These are phyloP conservation scores for Diplodia scrobiculata DNA, from an alignment of 2,329 filamentous ascomycete species.

Conservation along the genomic window DNA sequence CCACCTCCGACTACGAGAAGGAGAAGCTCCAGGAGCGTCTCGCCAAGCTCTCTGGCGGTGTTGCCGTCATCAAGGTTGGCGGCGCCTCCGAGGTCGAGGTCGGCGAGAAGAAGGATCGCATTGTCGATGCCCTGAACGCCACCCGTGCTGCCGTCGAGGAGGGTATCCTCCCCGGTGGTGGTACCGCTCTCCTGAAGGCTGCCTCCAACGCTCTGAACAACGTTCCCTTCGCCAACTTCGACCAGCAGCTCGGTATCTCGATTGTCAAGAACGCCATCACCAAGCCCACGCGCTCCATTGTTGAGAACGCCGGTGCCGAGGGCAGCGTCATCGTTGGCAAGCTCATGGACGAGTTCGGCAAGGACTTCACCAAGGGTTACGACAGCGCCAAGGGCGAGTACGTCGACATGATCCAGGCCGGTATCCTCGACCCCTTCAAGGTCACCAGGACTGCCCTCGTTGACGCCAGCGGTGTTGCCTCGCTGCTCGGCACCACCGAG, in stretches of 20 bases:
- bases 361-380: conserved; percentile 97
- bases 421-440: conserved; percentile 99
- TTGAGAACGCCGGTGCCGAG: conserved; percentile 96
- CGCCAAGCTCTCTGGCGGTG: conserved; percentile 97
- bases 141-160: conserved; percentile 98
- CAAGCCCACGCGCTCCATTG: conserved; percentile 87
- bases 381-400: conserved; percentile 97
- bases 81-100: conserved; percentile 98
- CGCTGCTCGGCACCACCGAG: conserved; percentile 94
- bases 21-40: conserved; percentile 99
- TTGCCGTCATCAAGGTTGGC: conserved; percentile 98
- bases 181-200: conserved; percentile 96
- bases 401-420: conserved; percentile 94
- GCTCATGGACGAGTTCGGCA: conserved; percentile 88
- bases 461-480: conserved; percentile 94
- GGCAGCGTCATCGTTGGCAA: conserved; percentile 96
- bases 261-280: conserved; percentile 99
- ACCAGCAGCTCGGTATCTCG: conserved; percentile 96
- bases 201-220: conserved; percentile 80
- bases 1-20: conserved; percentile 98
- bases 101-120: conserved; percentile 99
- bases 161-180: conserved; percentile 97
- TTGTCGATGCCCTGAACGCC: conserved; percentile 96
- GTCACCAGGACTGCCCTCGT: conserved; percentile 94
- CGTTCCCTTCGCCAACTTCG: conserved; percentile 91